These are phyloP conservation scores for Puccinia horiana DNA, from an alignment of 1,284 basidiomycete species.

Conservation along the genomic window DNA sequence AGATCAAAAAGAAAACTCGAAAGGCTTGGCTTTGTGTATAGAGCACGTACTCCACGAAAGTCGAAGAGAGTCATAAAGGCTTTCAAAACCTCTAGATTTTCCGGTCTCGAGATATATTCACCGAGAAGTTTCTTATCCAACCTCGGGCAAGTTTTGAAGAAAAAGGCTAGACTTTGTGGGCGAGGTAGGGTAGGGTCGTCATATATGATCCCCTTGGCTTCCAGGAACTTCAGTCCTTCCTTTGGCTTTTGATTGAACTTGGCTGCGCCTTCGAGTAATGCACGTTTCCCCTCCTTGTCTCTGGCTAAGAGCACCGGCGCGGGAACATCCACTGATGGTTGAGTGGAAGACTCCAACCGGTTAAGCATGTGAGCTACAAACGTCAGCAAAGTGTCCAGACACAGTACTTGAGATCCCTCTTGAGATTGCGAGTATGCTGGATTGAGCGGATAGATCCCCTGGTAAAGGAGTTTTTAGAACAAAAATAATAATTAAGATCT, in stretches of 20 bases:
- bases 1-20: background rate
- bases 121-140: constrained; percentile 93
- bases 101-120: constrained; percentile 87
- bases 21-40: background rate
- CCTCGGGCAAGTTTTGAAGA: constrained; percentile 80
- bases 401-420: constrained; percentile 79
- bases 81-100: constrained; percentile 79
- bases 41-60: constrained; percentile 74
- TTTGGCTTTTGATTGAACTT: constrained; percentile 97
- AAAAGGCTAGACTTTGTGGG: constrained; percentile 70
- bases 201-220: constrained; percentile 78
- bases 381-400: constrained; percentile 81
- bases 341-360: constrained; percentile 69
- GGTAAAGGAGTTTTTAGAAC: constrained; percentile 11
- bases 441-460: constrained; percentile 75
- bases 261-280: constrained; percentile 78
- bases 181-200: constrained; percentile 63
- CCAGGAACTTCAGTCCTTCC: constrained; percentile 81
- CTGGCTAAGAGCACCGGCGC: constrained; percentile 67
- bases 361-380: constrained; percentile 87
- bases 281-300: constrained; percentile 80
- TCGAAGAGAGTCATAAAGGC: constrained; percentile 88
- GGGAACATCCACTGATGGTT: constrained; percentile 59
- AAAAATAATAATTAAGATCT: background rate
- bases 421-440: constrained; percentile 69